Conservation (phyloP, 768 basidiomycete genomes). For the Lyophyllum shimeji region DNA sequence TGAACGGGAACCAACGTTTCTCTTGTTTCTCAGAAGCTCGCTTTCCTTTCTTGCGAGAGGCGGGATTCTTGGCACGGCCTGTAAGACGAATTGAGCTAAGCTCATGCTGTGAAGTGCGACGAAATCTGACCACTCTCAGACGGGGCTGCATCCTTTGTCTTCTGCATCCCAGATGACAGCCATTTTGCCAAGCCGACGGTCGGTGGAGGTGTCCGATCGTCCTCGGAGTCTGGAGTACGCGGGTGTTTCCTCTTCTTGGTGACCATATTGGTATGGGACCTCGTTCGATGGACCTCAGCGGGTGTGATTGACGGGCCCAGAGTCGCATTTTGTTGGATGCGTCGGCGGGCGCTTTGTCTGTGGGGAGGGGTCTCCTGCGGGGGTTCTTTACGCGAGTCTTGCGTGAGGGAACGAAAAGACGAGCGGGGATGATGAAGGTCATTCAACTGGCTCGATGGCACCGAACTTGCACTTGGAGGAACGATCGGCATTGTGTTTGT, state of each 20-base stretch:
- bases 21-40: background rate
- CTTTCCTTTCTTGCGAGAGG: background rate
- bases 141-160: background rate
- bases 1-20: background rate
- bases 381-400: too few relatives aligned
- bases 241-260: background rate
- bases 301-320: constrained; percentile 1
- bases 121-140: background rate
- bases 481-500: background rate
- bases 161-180: background rate
- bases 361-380: too few relatives aligned
- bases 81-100: background rate
- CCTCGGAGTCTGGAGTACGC: background rate
- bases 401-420: too few relatives aligned
- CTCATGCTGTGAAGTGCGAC: background rate
- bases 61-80: background rate
- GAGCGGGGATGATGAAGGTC: too few relatives aligned
- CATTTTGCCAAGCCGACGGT: constrained; percentile 1
- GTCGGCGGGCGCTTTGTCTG: too few relatives aligned
- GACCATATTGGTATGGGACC: background rate
- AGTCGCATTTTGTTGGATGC: background rate
- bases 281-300: background rate
- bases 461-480: background rate
- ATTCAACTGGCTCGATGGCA: background rate
- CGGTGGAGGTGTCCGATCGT: constrained; percentile 6